A percentile compares a stretch with the other conserved stretches of the same genome.
Conservation (phyloP, 768 basidiomycete species). For the Macrolepiota dolichaula region DNA sequence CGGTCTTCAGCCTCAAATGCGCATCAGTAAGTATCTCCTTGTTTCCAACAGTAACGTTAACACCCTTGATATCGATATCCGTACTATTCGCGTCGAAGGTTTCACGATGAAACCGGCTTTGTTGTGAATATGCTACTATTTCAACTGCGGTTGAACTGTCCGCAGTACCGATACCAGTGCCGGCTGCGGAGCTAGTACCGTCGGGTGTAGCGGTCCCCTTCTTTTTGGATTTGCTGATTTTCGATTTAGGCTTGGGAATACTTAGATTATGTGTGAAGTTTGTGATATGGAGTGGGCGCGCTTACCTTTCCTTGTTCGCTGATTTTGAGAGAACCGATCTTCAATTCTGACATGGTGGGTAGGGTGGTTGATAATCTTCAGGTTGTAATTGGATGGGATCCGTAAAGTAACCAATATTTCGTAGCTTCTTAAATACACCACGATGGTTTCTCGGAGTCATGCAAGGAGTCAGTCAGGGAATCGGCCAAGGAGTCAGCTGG, state of each 20-base stretch:
- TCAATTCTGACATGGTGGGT: not conserved
- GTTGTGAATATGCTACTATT: conserved; percentile 41
- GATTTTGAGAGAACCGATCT: not conserved
- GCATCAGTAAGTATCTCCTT: conserved; percentile 50
- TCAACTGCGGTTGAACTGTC: conserved; percentile 18
- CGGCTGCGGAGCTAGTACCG: not conserved
- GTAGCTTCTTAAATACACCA: not conserved
- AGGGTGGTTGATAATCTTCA: not conserved
- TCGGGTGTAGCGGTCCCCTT: not conserved
- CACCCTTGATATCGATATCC: conserved; percentile 52
- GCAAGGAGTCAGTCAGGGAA: not conserved
- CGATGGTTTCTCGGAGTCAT: not conserved
- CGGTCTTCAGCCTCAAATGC: conserved; percentile 47
- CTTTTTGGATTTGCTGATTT: not conserved
- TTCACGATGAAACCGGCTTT: conserved; percentile 47
- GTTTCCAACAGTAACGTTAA: conserved; percentile 48
- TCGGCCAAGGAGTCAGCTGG: no score
- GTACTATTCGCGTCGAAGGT: conserved; percentile 34
- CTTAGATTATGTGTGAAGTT: not conserved
- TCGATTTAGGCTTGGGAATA: not conserved
- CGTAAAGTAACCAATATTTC: no score
- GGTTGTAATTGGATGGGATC: no score
- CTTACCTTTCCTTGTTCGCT: not conserved
- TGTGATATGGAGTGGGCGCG: not conserved
- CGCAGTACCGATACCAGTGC: not conserved